Conservation (phyloP, 768 basidiomycete species). For the Roridomyces roridus region DNA sequence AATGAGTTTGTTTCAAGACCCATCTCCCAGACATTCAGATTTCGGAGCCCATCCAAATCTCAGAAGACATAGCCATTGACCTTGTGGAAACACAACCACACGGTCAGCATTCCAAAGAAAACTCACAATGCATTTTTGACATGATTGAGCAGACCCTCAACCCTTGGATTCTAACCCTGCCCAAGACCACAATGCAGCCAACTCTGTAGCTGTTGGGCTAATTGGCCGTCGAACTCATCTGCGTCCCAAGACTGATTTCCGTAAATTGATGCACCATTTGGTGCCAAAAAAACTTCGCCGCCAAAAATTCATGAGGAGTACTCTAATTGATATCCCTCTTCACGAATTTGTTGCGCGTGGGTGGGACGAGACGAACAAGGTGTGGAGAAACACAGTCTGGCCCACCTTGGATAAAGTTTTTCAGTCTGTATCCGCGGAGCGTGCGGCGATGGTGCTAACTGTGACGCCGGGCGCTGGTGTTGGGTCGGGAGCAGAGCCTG, state of each 20-base stretch:
- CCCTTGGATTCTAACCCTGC: neutral
- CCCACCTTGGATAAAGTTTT: neutral
- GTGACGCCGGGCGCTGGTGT: too few relatives aligned
- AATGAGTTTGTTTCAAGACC: neutral
- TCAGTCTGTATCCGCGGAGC: too few relatives aligned
- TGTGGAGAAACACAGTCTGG: conserved; percentile 9
- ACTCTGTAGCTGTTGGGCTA: conserved; percentile 2
- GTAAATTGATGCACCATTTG: neutral
- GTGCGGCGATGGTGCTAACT: too few relatives aligned
- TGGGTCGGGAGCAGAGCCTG: too few relatives aligned
- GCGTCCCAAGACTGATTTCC: neutral
- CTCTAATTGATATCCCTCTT: neutral
- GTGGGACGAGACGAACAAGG: conserved; percentile 6
- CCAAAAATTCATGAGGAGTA: neutral
- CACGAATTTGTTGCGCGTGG: conserved; percentile 9
- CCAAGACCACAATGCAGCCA: neutral
- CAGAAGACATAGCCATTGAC: neutral
- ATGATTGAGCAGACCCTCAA: neutral
- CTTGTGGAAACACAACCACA: neutral
- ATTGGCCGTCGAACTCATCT: neutral
- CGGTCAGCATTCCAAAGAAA: neutral
- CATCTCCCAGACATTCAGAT: conserved; percentile 9
- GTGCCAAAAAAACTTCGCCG: neutral
- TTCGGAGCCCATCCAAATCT: neutral
- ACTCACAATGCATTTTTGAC: neutral